Evolutionary conservation across 495 filamentous ascomycete genomes (phyloP).

Genomic region (Aspergillus baeticus): DNA sequence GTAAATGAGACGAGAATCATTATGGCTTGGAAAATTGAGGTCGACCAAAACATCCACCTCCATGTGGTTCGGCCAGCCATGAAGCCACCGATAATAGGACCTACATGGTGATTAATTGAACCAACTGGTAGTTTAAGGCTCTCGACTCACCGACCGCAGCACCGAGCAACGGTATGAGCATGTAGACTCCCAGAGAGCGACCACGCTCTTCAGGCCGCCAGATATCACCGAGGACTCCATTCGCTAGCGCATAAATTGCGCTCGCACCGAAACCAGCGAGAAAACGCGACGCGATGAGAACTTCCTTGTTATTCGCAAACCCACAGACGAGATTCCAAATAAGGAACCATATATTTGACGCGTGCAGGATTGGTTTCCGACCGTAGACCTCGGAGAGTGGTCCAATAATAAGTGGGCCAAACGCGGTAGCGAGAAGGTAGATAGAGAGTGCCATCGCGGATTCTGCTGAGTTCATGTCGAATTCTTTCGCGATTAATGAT

Average conservation of each 20-base stretch:
- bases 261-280: slow-evolving; percentile 51
- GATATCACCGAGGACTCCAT: slow-evolving; percentile 43
- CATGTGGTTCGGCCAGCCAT: slow-evolving; percentile 3
- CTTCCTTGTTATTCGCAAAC: slow-evolving; percentile 37
- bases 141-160: slow-evolving; percentile 29
- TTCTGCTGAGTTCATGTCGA: slow-evolving; percentile 55
- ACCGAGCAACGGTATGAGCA: slow-evolving; percentile 54
- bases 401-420: slow-evolving; percentile 61
- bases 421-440: slow-evolving; percentile 68
- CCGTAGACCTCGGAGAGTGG: slow-evolving; percentile 71
- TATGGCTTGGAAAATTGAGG: slow-evolving; percentile 25
- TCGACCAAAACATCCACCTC: slow-evolving; percentile 56
- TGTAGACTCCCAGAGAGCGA: slow-evolving; percentile 51
- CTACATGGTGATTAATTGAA: slow-evolving; percentile 19
- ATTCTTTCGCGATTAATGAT: slow-evolving; percentile 49
- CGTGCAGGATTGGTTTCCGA: slow-evolving; percentile 53
- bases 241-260: slow-evolving; percentile 36
- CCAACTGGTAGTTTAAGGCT: too few relatives aligned
- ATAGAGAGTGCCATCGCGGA: slow-evolving; percentile 60
- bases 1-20: not conserved
- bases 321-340: slow-evolving; percentile 50
- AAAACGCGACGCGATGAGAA: slow-evolving; percentile 46
- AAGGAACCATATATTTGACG: slow-evolving; percentile 60
- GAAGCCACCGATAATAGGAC: slow-evolving; percentile 32
- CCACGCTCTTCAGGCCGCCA: slow-evolving; percentile 52